These are phyloP conservation scores for Phoma sp. DNA, from an alignment of 2,329 filamentous ascomycete genomes.

Conservation along the genomic window DNA sequence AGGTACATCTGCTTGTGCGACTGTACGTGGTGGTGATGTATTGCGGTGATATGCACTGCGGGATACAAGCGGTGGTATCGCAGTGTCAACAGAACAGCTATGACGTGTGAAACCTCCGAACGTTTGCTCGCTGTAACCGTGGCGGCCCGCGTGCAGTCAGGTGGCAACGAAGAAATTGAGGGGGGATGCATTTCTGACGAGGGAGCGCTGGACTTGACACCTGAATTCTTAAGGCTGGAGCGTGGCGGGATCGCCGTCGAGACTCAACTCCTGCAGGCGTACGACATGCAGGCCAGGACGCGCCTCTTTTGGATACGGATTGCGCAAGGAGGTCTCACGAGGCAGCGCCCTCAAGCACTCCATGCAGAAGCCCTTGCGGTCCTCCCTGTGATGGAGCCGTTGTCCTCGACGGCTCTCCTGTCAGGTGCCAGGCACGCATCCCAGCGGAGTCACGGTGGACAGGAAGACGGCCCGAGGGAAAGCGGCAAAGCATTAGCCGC, in stretches of 20 bases:
- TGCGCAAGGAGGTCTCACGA: slow-evolving; percentile 28
- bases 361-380: slow-evolving; percentile 20
- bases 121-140: slow-evolving; percentile 8
- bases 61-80: slow-evolving; percentile 6
- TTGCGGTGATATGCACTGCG: not conserved
- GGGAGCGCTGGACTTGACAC: slow-evolving; percentile 7
- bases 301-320: slow-evolving; percentile 18
- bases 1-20: slow-evolving; percentile 27
- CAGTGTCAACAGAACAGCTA: slow-evolving; percentile 4
- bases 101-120: slow-evolving; percentile 16
- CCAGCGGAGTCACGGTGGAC: slow-evolving; percentile 18
- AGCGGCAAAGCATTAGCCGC: slow-evolving; percentile 26
- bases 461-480: slow-evolving; percentile 40
- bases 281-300: slow-evolving; percentile 25
- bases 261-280: slow-evolving; percentile 16
- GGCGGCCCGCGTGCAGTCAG: slow-evolving; percentile 12
- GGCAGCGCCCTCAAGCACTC: slow-evolving; percentile 22
- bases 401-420: slow-evolving; percentile 7
- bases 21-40: slow-evolving; percentile 18
- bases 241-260: slow-evolving; percentile 7
- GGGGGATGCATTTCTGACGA: slow-evolving; percentile 9
- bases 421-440: slow-evolving; percentile 32
- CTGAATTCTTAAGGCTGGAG: slow-evolving; percentile 44
- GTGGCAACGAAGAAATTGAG: slow-evolving; percentile 5
- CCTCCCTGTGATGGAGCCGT: slow-evolving; percentile 20